These are phyloP conservation scores for Arthroderma sp. DNA, from an alignment of 2,329 filamentous ascomycete species.

Conservation along the genomic window DNA sequence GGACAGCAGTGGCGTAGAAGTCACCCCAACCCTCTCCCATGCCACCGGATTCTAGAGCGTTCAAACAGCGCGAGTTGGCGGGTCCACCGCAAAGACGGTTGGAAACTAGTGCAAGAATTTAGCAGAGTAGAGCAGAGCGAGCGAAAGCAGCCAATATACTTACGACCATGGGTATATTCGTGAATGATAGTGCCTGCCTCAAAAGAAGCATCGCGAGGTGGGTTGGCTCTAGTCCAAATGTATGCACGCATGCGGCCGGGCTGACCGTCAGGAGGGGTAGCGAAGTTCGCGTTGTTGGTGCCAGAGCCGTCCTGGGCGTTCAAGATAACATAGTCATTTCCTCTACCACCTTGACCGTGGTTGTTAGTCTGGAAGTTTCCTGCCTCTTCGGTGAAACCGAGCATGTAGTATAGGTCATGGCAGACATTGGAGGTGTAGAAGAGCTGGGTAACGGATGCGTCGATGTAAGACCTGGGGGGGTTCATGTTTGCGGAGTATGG, in stretches of 20 bases:
- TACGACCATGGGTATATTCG: slow-evolving; percentile 13
- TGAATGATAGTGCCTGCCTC: slow-evolving; percentile 13
- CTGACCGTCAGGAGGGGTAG: slow-evolving; percentile 13
- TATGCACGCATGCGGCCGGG: slow-evolving; percentile 14
- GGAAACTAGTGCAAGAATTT: slow-evolving; percentile 8
- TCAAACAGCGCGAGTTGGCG: slow-evolving; percentile 11
- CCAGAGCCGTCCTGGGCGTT: slow-evolving; percentile 13
- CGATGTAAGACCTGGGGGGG: slow-evolving; percentile 8
- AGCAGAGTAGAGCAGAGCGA: neutral
- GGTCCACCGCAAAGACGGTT: slow-evolving; percentile 13
- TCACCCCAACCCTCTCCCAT: slow-evolving; percentile 15
- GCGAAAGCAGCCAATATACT: neutral
- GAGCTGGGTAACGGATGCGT: slow-evolving; percentile 11
- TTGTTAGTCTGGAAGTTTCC: slow-evolving; percentile 13
- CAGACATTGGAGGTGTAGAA: slow-evolving; percentile 13
- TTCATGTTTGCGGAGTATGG: slow-evolving; percentile 9
- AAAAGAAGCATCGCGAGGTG: slow-evolving; percentile 11
- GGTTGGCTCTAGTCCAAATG: slow-evolving; percentile 10
- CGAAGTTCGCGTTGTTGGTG: slow-evolving; percentile 13
- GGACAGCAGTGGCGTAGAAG: slow-evolving; percentile 11
- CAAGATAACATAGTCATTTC: slow-evolving; percentile 11
- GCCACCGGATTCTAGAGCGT: slow-evolving; percentile 11
- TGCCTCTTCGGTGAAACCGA: slow-evolving; percentile 11
- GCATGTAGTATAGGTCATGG: slow-evolving; percentile 11
- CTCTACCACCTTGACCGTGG: slow-evolving; percentile 9